phyloP scores from a whole-genome alignment of 2,329 filamentous ascomycete genomes.

The Gliomastix tumulicola region DNA sequence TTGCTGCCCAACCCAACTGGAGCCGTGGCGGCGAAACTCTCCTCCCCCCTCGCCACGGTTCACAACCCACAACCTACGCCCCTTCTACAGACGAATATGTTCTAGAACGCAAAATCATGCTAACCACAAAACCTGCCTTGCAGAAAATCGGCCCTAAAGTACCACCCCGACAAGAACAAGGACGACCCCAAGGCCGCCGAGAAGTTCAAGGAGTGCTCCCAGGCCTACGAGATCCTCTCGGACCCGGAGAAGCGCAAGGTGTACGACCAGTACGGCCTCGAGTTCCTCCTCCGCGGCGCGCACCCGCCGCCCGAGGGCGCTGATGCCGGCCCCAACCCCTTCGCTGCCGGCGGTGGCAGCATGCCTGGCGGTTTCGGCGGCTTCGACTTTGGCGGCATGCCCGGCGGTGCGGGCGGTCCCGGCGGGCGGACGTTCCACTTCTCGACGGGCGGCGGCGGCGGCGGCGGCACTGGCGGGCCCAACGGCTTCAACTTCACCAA shows the following conservation, averaged over 20 bases:
- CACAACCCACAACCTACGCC: constrained; percentile 1
- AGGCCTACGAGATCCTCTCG: constrained; percentile 96
- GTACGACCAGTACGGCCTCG: constrained; percentile 91
- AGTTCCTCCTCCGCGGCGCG: constrained; percentile 77
- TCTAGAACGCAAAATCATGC: too few species aligned
- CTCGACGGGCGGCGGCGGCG: constrained; percentile 44
- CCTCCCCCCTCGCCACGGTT: not conserved
- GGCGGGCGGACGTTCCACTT: constrained; percentile 57
- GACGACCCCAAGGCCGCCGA: constrained; percentile 78
- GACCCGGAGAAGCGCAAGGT: constrained; percentile 95
- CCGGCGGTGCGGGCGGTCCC: constrained; percentile 36
- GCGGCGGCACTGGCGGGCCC: constrained; percentile 59
- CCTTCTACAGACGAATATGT: too few species aligned
- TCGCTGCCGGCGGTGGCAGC: constrained; percentile 48
- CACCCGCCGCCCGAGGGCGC: constrained; percentile 57
- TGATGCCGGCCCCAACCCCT: too few species aligned
- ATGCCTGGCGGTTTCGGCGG: constrained; percentile 45
- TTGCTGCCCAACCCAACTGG: too few species aligned
- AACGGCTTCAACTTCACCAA: constrained; percentile 77
- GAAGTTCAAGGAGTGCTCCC: constrained; percentile 96
- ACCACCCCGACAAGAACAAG: constrained; percentile 97
- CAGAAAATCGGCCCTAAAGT: constrained; percentile 83
- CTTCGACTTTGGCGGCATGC: constrained; percentile 47
- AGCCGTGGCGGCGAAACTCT: too few species aligned
- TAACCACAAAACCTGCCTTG: too few species aligned